Percentiles rank a stretch among this genome's conserved stretches.
Evolutionary conservation across 139 green algal species (phyloP).

Genomic region (Tetraselmis striata): DNA sequence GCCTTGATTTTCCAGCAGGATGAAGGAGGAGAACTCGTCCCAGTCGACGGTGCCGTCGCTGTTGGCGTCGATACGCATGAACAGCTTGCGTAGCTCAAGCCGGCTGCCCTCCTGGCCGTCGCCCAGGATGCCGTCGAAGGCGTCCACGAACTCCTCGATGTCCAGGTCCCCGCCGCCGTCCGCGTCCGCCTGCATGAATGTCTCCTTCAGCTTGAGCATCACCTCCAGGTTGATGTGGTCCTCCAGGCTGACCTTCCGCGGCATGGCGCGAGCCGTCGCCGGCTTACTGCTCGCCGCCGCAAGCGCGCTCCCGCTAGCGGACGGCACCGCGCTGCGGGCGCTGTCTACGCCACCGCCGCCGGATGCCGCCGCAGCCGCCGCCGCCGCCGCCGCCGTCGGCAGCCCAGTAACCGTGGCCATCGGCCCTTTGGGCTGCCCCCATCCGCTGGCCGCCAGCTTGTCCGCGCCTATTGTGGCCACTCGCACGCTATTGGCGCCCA

Average conservation of each 20-base stretch:
- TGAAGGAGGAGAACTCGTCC: conserved; percentile 70
- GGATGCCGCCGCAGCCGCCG: background rate
- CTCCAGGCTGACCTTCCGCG: background rate
- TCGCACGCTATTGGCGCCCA: no score
- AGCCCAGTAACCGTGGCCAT: no score
- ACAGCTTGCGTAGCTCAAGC: conserved; percentile 40
- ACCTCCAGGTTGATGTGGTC: background rate
- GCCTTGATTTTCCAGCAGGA: conserved; percentile 57
- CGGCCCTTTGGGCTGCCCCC: background rate
- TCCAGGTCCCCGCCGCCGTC: conserved; percentile 42
- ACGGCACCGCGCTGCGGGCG: no score
- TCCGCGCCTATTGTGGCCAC: background rate
- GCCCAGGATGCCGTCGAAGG: conserved; percentile 29
- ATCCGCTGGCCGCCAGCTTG: background rate
- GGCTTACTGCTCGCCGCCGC: no score
- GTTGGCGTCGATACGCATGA: conserved; percentile 68
- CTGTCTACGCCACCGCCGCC: background rate
- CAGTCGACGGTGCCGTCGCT: conserved; percentile 63
- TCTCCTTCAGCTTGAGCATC: conserved; percentile 38
- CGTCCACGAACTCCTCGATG: conserved; percentile 51
- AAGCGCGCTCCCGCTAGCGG: no score
- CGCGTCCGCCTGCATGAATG: conserved; percentile 47
- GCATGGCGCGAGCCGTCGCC: no score
- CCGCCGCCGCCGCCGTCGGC: background rate
- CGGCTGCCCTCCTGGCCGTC: conserved; percentile 33